phyloP scores from a whole-genome alignment of 2,329 filamentous ascomycete species.

The Xylariaceae sp. region DNA sequence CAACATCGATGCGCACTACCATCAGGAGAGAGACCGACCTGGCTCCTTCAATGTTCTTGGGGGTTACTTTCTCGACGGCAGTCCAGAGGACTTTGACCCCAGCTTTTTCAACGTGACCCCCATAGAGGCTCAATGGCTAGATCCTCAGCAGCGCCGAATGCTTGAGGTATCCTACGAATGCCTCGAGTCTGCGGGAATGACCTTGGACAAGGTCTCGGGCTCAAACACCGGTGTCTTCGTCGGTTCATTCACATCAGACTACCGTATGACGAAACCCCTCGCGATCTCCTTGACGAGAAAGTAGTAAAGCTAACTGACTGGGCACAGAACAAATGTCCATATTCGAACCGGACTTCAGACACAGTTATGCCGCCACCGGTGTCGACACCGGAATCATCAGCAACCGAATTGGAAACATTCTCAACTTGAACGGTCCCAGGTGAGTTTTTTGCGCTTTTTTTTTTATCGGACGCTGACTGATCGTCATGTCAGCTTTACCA shows the following conservation, averaged over 20 bases:
- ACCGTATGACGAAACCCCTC: conserved; percentile 9
- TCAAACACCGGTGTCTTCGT: conserved; percentile 28
- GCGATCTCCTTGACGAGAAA: background rate
- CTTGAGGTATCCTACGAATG: conserved; percentile 38
- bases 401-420: conserved; percentile 35
- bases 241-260: conserved; percentile 23
- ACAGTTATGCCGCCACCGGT: conserved; percentile 29
- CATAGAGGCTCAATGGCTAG: conserved; percentile 36
- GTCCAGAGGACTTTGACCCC: conserved; percentile 22
- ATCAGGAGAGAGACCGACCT: conserved; percentile 22
- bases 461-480: background rate
- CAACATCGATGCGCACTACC: conserved; percentile 25
- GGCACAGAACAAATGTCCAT: conserved; percentile 23
- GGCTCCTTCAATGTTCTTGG: conserved; percentile 21
- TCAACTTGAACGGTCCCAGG: conserved; percentile 33
- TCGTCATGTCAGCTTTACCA: conserved; percentile 8
- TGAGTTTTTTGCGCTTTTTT: background rate
- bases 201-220: conserved; percentile 26
- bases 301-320: background rate
- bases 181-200: conserved; percentile 35
- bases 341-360: conserved; percentile 23
- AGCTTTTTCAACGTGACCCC: conserved; percentile 38
- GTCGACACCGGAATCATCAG: conserved; percentile 32
- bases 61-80: conserved; percentile 25
- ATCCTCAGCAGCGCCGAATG: conserved; percentile 38